These are phyloP conservation scores for Amauroascus verrucosus DNA, from an alignment of 2,329 filamentous ascomycete species.

Conservation along the genomic window DNA sequence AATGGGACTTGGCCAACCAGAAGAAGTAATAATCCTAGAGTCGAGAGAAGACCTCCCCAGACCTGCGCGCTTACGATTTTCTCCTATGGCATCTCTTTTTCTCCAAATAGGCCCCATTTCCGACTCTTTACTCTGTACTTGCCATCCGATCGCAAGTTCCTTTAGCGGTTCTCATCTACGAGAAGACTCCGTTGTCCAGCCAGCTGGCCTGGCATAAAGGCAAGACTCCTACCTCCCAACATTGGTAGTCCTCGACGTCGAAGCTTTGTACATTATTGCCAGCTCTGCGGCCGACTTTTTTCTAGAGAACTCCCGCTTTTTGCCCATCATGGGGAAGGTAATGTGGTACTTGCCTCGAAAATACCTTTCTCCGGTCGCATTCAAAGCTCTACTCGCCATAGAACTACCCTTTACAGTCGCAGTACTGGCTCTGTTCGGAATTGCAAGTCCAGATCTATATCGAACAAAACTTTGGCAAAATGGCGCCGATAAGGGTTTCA, in stretches of 20 bases:
- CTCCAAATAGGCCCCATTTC: neutral
- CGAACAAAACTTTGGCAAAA: conserved; percentile 53
- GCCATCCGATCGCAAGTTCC: neutral
- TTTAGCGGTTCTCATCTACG: neutral
- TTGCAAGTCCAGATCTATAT: conserved; percentile 52
- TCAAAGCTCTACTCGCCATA: conserved; percentile 44
- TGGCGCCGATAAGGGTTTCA: conserved; percentile 52
- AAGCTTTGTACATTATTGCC: too few species aligned
- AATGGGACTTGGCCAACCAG: neutral
- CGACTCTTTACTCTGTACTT: neutral
- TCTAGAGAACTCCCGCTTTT: neutral
- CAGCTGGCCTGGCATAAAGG: conserved; percentile 15
- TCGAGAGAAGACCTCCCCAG: neutral
- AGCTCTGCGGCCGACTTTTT: neutral
- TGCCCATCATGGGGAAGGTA: conserved; percentile 11
- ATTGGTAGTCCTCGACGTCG: neutral
- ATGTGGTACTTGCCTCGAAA: conserved; percentile 38
- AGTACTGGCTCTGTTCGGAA: conserved; percentile 50
- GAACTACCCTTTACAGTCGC: conserved; percentile 50
- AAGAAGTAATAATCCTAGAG: neutral
- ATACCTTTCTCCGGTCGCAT: conserved; percentile 44
- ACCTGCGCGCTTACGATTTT: conserved; percentile 7
- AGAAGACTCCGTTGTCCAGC: conserved; percentile 1
- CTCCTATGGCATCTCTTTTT: neutral
- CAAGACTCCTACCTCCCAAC: neutral